Evolutionary conservation across 108 stramenopile species (phyloP).

Genomic region (Seminavis robusta): DNA sequence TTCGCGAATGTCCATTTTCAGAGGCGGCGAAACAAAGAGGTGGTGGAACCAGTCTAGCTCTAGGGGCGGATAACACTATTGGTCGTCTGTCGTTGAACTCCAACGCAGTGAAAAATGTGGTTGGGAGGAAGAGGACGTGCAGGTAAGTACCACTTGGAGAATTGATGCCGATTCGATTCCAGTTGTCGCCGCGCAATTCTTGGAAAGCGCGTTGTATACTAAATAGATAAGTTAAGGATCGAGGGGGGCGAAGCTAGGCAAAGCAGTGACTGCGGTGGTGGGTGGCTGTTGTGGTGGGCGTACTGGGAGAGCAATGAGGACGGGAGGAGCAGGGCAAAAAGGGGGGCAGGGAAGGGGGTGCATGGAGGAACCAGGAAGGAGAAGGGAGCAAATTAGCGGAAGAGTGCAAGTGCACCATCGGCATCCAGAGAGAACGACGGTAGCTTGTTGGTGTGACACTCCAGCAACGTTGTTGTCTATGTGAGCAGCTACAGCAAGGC

Average conservation of each 20-base stretch:
- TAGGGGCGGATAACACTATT: not conserved
- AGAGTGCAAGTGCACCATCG: too few relatives aligned
- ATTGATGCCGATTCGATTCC: slow-evolving; percentile 9
- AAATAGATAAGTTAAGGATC: too few relatives aligned
- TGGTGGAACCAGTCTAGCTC: slow-evolving; percentile 3
- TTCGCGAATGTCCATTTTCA: slow-evolving; percentile 9
- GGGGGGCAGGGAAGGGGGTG: too few relatives aligned
- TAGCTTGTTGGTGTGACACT: slow-evolving; percentile 9
- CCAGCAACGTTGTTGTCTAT: slow-evolving; percentile 7
- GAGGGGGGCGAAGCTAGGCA: too few relatives aligned
- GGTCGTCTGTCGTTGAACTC: not conserved
- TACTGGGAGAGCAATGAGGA: too few relatives aligned
- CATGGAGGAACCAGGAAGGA: too few relatives aligned
- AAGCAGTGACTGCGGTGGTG: too few relatives aligned
- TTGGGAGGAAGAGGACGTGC: not conserved
- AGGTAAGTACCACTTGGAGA: slow-evolving; percentile 5
- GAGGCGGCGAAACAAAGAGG: slow-evolving; percentile 4
- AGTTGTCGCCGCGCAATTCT: slow-evolving; percentile 5
- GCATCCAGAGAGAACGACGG: too few relatives aligned
- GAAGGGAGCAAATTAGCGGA: too few relatives aligned
- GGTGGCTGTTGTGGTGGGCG: too few relatives aligned
- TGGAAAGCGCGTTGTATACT: slow-evolving; percentile 6
- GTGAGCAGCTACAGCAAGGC: too few relatives aligned
- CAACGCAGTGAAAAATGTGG: not conserved
- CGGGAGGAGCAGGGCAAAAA: too few relatives aligned